Evolutionary conservation across 441 rosid species (phyloP).

Genomic region (Melastoma candidum): DNA sequence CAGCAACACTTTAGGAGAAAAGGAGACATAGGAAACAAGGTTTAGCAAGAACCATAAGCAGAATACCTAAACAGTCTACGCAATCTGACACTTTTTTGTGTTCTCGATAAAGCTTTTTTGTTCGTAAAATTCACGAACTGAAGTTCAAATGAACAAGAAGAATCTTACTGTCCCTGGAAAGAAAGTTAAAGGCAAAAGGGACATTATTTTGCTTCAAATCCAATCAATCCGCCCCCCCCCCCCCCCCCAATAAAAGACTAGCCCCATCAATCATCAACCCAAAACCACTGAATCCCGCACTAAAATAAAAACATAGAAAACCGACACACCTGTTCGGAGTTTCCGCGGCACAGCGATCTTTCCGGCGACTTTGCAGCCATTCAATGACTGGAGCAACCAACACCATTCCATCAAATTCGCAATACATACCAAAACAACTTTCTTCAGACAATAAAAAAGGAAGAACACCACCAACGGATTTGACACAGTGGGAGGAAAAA

Average conservation of each 20-base stretch:
- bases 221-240: slow-evolving; percentile 24
- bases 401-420: too few species aligned
- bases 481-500: slow-evolving; percentile 6
- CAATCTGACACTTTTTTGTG: too few species aligned
- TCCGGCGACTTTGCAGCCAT: slow-evolving; percentile 46
- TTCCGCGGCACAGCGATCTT: slow-evolving; percentile 86
- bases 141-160: slow-evolving; percentile 25
- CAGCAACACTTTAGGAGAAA: too few species aligned
- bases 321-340: slow-evolving; percentile 78
- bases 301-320: too few species aligned
- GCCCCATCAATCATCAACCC: background rate
- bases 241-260: background rate
- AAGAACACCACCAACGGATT: background rate
- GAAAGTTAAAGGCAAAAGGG: slow-evolving; percentile 37
- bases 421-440: too few species aligned
- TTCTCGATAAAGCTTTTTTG: too few species aligned
- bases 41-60: too few species aligned
- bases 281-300: too few species aligned
- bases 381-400: slow-evolving; percentile 25
- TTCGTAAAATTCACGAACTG: slow-evolving; percentile 8
- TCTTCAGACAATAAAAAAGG: background rate
- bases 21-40: too few species aligned
- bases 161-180: slow-evolving; percentile 51
- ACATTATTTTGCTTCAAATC: slow-evolving; percentile 42
- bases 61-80: too few species aligned